Evolutionary conservation across 2,329 filamentous ascomycete genomes (phyloP), one percentile per base, ranked within the genome.

Genomic region (Ceratocystis colombiana): DNA sequence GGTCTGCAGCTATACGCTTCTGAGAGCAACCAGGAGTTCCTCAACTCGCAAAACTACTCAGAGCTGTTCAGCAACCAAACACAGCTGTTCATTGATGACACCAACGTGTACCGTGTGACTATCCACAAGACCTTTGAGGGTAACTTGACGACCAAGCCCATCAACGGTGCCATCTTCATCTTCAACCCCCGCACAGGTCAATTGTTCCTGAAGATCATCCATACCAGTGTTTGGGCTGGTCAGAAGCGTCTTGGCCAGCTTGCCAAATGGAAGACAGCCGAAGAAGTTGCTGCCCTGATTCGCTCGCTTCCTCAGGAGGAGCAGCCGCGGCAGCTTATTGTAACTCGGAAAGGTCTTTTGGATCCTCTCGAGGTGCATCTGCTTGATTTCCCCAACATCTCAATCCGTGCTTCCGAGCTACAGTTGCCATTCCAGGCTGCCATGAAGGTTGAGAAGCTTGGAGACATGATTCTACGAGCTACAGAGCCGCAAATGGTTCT

Each of bases 81-180:
- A 37, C 94, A 99, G 78, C 82, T 99, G 61, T 99, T 99, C 79
- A 97, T 99, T 70, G 94, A 99, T 72, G 94, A 99, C 74, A 99
- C 94, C 68, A 99, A 99, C 72, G 95, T 99, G 64, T 99, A 99
- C 75, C 92, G 94, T 79, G 94, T 99, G 69, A 99, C 94, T 0
- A 99, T 99, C 69, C 94, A 99, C 82, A 99, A 99, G 84, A 99
- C 94, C 0, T 99, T 99, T 69, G 94, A 99, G 76, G 94, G 94
- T 72, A 99, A 99, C 74, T 80, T 99, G 84, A 99, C 94, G 0
- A 99, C 94, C 1, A 99, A 99, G 77, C 94, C 94, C 2, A 99
- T 99, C 82, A 99, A 99, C 75, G 94, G 94, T 74, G 94, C 95
- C 59, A 97, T 99, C 75, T 99, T 99, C 80, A 99, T 99, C 74